Base-by-base conservation (phyloP, 2,329 filamentous ascomycete species). In the Exophiala mesophila region DNA sequence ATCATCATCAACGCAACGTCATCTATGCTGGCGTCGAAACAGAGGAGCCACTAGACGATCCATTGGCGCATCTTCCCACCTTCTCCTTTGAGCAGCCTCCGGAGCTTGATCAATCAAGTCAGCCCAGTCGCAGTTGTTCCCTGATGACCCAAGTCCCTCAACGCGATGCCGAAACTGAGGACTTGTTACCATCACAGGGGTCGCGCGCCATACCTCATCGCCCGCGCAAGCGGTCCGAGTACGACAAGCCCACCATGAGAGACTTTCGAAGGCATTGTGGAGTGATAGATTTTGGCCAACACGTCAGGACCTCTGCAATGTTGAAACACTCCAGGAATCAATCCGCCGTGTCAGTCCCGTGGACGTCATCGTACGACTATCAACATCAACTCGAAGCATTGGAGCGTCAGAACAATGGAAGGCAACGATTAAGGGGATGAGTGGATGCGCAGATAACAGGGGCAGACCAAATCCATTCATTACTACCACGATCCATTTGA, bases 181-280 rank as follows among this genome's bases (percentile, higher is more conserved):
- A 24, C 8, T 32, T 35, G 15, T 19, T 19, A 30, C 33, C 41
- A 28, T 37, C 42, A 28, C 36, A 19, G 17, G 9, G 18, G 13
- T 13, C 17, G 16, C 4, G 13, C 17, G 28, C 9, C n/a, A 3
- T 15, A 17, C 16, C 8, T 18, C 26, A n/a, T 5, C 24, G 24
- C 19, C 28, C 12, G 10, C 12, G 26, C n/a, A 15, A 16, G 15
- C 31, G 20, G 34, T 6, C 18, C 3, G 36, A 39, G 15, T 32
- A 23, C 12, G 38, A 21, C 10, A 18, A 33, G 16, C 18, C 17
- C 13, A 38, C 35, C 3, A 31, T 17, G 26, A 28, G 16, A 20
- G 16, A 20, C 34, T 39, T 44, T 32, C 21, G 18, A 37, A 24
- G 39, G 36, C 41, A 30, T 30, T 13, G 28, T 15, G 13, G 21